These are phyloP conservation scores for Fusarium guadeloupense DNA, from an alignment of 2,329 filamentous ascomycete genomes.

Conservation along the genomic window DNA sequence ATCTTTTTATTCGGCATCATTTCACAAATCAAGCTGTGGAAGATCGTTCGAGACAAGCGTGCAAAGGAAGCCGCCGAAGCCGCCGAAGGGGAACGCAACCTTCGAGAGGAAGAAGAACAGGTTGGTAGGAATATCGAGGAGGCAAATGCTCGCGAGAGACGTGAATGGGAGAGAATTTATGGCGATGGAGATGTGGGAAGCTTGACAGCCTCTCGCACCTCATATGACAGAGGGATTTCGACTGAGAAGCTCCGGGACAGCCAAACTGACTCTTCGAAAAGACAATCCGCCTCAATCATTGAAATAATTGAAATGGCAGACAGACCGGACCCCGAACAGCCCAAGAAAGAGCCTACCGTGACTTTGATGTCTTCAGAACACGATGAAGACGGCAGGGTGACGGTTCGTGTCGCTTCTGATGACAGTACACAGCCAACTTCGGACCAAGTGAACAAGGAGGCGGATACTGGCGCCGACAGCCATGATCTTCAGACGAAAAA, in stretches of 20 bases:
- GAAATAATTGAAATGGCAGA: slow-evolving; percentile 66
- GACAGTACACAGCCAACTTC: slow-evolving; percentile 49
- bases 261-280: slow-evolving; percentile 48
- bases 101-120: slow-evolving; percentile 73
- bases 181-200: slow-evolving; percentile 63
- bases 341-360: slow-evolving; percentile 41
- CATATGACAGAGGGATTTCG: slow-evolving; percentile 59
- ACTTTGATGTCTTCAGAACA: slow-evolving; percentile 55
- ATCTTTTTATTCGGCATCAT: slow-evolving; percentile 79
- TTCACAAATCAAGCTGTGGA: slow-evolving; percentile 89
- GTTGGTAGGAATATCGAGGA: slow-evolving; percentile 74
- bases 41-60: slow-evolving; percentile 73
- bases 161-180: slow-evolving; percentile 81
- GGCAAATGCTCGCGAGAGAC: slow-evolving; percentile 67
- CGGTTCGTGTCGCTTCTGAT: slow-evolving; percentile 62
- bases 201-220: slow-evolving; percentile 55
- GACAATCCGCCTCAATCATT: slow-evolving; percentile 48
- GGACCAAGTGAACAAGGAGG: slow-evolving; percentile 43
- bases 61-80: slow-evolving; percentile 61
- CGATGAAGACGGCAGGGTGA: slow-evolving; percentile 58
- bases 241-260: slow-evolving; percentile 56
- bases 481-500: slow-evolving; percentile 22
- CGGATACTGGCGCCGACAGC: slow-evolving; percentile 2
- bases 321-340: slow-evolving; percentile 50
- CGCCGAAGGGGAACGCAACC: slow-evolving; percentile 61